phyloP scores from a whole-genome alignment of 2,329 filamentous ascomycete species.

The Aureobasidium musti region DNA sequence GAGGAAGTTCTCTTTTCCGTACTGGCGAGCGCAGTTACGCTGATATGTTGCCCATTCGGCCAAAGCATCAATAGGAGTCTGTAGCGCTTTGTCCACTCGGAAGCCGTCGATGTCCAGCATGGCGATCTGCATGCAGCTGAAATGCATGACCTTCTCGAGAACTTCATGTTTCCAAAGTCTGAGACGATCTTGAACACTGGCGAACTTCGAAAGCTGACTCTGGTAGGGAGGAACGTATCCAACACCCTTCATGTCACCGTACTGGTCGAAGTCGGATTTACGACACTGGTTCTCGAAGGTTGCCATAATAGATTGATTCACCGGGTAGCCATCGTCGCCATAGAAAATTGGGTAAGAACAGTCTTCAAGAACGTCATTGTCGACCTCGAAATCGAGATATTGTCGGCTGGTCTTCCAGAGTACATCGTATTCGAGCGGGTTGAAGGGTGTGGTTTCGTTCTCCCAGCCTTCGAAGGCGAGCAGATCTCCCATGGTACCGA shows the following conservation, averaged over 20 bases:
- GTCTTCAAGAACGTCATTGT: conserved; percentile 55
- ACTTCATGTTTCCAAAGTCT: conserved; percentile 64
- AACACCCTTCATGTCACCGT: conserved; percentile 64
- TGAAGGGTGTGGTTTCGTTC: conserved; percentile 61
- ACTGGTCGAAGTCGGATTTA: conserved; percentile 44
- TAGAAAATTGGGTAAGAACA: conserved; percentile 62
- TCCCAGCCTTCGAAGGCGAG: conserved; percentile 63
- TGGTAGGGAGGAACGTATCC: conserved; percentile 65
- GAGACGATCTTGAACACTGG: conserved; percentile 66
- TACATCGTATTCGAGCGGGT: conserved; percentile 57
- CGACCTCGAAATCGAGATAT: conserved; percentile 61
- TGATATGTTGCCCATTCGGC: conserved; percentile 60
- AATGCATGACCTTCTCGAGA: conserved; percentile 58
- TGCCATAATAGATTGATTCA: conserved; percentile 34
- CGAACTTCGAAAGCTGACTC: conserved; percentile 65
- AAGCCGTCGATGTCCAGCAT: conserved; percentile 67
- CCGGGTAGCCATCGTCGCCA: conserved; percentile 62
- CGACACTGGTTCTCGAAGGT: conserved; percentile 32
- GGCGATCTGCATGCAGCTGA: conserved; percentile 64
- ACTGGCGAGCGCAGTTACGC: conserved; percentile 56
- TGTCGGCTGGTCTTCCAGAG: conserved; percentile 57
- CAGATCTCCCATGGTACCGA: conserved; percentile 65
- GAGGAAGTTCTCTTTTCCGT: conserved; percentile 65
- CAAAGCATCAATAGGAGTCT: conserved; percentile 62
- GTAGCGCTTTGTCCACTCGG: conserved; percentile 66